These are phyloP conservation scores for Scleroderma citrinum DNA, from an alignment of 768 basidiomycete species.

Conservation along the genomic window DNA sequence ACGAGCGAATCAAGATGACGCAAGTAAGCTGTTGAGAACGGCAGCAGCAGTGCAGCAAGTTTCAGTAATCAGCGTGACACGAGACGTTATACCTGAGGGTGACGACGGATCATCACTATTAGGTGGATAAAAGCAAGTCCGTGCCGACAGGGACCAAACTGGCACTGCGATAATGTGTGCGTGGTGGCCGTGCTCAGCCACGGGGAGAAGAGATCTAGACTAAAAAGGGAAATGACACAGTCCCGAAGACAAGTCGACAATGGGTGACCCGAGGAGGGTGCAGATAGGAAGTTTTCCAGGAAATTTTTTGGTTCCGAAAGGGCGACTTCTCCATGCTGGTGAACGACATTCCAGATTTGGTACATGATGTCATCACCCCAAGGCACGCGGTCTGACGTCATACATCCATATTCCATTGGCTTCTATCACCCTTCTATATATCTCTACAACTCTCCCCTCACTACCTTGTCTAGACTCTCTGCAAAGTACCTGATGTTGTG, in stretches of 20 bases:
- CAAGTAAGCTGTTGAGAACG: constrained; percentile 8
- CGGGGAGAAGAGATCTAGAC: neutral
- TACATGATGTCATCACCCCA: constrained; percentile 25
- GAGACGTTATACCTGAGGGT: constrained; percentile 7
- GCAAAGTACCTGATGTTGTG: constrained; percentile 77
- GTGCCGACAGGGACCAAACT: neutral
- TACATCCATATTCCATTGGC: constrained; percentile 4
- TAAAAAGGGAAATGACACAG: neutral
- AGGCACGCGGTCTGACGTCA: constrained; percentile 26
- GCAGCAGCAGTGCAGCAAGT: neutral
- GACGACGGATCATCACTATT: constrained; percentile 10
- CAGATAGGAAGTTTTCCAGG: neutral
- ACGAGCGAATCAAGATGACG: constrained; percentile 21
- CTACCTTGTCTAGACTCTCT: constrained; percentile 58
- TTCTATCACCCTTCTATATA: constrained; percentile 7
- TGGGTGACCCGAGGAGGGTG: neutral
- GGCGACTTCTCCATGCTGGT: neutral
- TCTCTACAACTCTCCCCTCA: constrained; percentile 41
- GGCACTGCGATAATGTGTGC: neutral
- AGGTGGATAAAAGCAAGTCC: neutral
- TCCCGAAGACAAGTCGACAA: neutral
- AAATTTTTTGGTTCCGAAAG: constrained; percentile 1
- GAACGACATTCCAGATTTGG: constrained; percentile 17
- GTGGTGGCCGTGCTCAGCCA: neutral
- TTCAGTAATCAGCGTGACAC: constrained; percentile 11